Base-by-base conservation (phyloP, 2,329 filamentous ascomycete species). In the Biscogniauxia marginata region DNA sequence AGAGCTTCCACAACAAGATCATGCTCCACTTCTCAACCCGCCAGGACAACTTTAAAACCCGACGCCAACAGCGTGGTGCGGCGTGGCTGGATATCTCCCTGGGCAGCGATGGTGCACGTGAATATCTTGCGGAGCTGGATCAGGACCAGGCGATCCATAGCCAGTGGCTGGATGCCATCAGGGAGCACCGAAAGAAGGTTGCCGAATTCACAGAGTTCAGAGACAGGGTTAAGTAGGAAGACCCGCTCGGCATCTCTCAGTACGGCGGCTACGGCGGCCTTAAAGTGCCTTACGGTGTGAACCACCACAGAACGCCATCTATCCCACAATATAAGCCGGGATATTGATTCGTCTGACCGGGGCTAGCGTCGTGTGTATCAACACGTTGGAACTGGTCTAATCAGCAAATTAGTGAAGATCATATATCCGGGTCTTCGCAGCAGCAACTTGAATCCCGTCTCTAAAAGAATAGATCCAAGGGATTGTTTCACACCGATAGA, bases 131-230 rank as follows among this genome's bases (percentile, higher is more conserved):
- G 39, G 84, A 82, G 68, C 72, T 88, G 54, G 80, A 82, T 61
- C 83, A 90, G 70, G 89, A 92, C 66, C 80, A 84, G 60, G 75
- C 77, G 49, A 82, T 90, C 4, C 77, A 85, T 54, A 77, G 77
- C 65, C 79, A 81, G 54, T 91, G 88, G 86, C 73, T 73, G 24
- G 70, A 79, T 7, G 83, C 83, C 7, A 84, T 81, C 58, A 80
- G 84, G 46, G 79, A 79, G 57, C 88, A 92, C 66, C 79, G 83
- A 55, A 70, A 77, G 55, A 79, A 80, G 8, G 74, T 91, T 55
- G 75, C 79, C 61, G 80, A 84, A 61, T 89, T 86, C 65, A 75
- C 81, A 70, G 77, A 71, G 47, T 65, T 77, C 47, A 73, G 73
- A 65, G 76, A 78, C 56, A 66, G 73, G 59, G 74, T 81, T 49